Percentiles rank a stretch among this genome's conserved stretches.
Conservation (phyloP, 2,329 filamentous ascomycete genomes). For the Microdochium bolleyi region DNA sequence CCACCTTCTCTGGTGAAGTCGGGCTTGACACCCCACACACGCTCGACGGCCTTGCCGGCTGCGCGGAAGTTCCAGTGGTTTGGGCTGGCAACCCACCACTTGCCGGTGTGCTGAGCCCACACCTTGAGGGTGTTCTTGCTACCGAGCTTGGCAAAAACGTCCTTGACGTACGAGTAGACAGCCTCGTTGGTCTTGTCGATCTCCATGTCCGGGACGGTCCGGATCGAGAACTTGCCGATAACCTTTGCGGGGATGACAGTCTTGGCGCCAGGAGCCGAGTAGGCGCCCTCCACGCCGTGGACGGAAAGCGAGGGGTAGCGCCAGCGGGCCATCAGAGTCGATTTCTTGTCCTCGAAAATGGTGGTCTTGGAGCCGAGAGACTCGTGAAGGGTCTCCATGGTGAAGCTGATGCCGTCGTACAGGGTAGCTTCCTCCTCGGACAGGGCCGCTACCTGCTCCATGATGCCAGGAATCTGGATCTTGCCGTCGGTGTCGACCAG, state of each 20-base stretch:
- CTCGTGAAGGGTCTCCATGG: slow-evolving; percentile 91
- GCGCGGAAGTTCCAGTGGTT: slow-evolving; percentile 99
- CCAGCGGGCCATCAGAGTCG: slow-evolving; percentile 93
- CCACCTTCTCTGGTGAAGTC: slow-evolving; percentile 96
- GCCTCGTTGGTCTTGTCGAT: slow-evolving; percentile 79
- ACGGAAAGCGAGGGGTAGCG: slow-evolving; percentile 88
- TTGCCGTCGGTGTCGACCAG: slow-evolving; percentile 87
- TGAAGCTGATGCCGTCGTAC: slow-evolving; percentile 89
- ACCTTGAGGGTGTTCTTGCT: slow-evolving; percentile 90
- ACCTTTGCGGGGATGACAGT: slow-evolving; percentile 98
- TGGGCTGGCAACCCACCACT: slow-evolving; percentile 97
- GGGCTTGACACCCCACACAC: slow-evolving; percentile 87
- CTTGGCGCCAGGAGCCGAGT: slow-evolving; percentile 88
- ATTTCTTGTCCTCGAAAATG: slow-evolving; percentile 83
- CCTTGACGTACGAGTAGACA: slow-evolving; percentile 77
- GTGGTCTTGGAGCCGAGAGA: slow-evolving; percentile 83
- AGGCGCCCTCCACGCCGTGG: slow-evolving; percentile 92
- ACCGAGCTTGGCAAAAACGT: slow-evolving; percentile 75
- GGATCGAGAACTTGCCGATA: slow-evolving; percentile 95
- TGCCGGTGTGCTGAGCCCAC: slow-evolving; percentile 79
- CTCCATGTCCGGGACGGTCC: slow-evolving; percentile 96
- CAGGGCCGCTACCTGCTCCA: slow-evolving; percentile 84
- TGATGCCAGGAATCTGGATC: slow-evolving; percentile 89
- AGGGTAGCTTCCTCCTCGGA: slow-evolving; percentile 78
- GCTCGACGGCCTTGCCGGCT: slow-evolving; percentile 90